Evolutionary conservation across 2,329 filamentous ascomycete genomes (phyloP).

Genomic region (Periglandula ipomoeae): DNA sequence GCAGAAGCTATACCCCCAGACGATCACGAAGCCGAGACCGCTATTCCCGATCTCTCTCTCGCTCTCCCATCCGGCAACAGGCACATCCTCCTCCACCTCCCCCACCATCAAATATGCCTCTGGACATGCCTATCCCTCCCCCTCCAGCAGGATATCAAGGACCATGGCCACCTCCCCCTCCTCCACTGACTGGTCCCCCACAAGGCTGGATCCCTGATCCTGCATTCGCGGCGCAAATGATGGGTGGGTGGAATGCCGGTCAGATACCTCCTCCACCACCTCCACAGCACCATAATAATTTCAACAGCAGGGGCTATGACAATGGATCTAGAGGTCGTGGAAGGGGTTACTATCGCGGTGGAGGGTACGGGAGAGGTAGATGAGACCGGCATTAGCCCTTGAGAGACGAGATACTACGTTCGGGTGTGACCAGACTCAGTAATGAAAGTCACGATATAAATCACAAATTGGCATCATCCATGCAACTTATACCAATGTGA

Average conservation of each 20-base stretch:
- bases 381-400: too few species aligned
- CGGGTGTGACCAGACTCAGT: too few species aligned
- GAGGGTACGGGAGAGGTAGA: conserved; percentile 3
- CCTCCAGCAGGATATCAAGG: conserved; percentile 30
- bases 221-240: conserved; percentile 17
- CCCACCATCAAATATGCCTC: conserved; percentile 6
- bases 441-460: background rate
- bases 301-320: conserved; percentile 19
- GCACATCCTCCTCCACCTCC: conserved; percentile 11
- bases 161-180: conserved; percentile 29
- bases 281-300: conserved; percentile 14
- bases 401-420: too few species aligned
- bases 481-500: background rate
- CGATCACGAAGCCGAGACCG: conserved; percentile 14
- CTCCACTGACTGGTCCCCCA: conserved; percentile 17
- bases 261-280: conserved; percentile 14
- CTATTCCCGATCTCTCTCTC: conserved; percentile 13
- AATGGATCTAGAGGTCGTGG: conserved; percentile 19
- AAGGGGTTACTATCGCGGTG: conserved; percentile 9
- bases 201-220: conserved; percentile 21
- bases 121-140: conserved; percentile 17
- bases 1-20: conserved; percentile 16
- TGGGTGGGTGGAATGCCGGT: conserved; percentile 17
- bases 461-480: too few species aligned
- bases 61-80: conserved; percentile 6